Evolutionary conservation across 1,139 yeast species (phyloP).

Genomic region (Cylindricascospora bacillispora): DNA sequence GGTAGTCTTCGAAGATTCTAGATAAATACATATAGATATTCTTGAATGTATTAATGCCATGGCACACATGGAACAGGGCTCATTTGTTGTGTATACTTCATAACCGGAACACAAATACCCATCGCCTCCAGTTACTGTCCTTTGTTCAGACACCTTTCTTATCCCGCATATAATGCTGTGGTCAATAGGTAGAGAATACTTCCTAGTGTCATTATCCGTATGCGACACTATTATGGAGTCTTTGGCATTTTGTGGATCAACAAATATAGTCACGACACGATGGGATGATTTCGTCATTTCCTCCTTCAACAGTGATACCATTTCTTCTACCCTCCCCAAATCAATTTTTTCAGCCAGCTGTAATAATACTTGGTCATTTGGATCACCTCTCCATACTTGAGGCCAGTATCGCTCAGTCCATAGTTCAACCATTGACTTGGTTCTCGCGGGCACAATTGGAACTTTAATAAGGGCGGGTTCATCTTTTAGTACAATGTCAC

Average conservation of each 20-base stretch:
- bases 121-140: conserved; percentile 5
- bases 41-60: conserved; percentile 96
- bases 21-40: conserved; percentile 52
- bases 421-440: conserved; percentile 45
- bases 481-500: not conserved
- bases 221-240: not conserved
- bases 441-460: conserved; percentile 44
- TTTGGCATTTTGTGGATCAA: conserved; percentile 24
- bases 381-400: conserved; percentile 85
- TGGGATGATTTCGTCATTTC: conserved; percentile 8
- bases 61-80: conserved; percentile 93
- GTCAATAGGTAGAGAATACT: conserved; percentile 2
- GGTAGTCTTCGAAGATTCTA: conserved; percentile 34
- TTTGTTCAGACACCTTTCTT: conserved; percentile 36
- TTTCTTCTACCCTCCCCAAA: conserved; percentile 30
- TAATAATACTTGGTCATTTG: conserved; percentile 59
- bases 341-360: conserved; percentile 33
- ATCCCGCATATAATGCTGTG: conserved; percentile 9
- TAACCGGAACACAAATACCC: conserved; percentile 62
- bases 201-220: not conserved
- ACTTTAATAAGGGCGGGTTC: conserved; percentile 20
- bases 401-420: conserved; percentile 81
- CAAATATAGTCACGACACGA: conserved; percentile 34
- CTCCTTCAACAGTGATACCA: conserved; percentile 22
- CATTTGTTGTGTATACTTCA: conserved; percentile 81